These are phyloP conservation scores for Quercus parvula DNA, from an alignment of 306 rosid species.

Conservation along the genomic window DNA sequence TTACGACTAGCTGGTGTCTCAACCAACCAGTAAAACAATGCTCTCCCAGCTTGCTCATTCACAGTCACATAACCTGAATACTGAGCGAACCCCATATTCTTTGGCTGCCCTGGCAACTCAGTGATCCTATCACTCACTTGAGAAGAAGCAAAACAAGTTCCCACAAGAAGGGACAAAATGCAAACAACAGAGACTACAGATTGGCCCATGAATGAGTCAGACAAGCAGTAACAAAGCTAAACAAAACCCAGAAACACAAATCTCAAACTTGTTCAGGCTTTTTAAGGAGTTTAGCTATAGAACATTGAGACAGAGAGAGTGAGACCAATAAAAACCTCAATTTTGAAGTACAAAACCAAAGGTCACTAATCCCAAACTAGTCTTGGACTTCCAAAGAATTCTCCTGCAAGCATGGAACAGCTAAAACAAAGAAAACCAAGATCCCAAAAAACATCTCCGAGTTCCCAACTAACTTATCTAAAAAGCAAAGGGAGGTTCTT, in stretches of 20 bases:
- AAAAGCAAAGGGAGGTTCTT: background rate
- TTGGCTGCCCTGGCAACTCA: slow-evolving; percentile 80
- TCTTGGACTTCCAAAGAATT: slow-evolving; percentile 15
- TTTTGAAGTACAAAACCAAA: background rate
- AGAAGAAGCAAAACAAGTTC: slow-evolving; percentile 43
- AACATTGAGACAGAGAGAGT: background rate
- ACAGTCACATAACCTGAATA: slow-evolving; percentile 91
- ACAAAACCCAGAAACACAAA: slow-evolving; percentile 19
- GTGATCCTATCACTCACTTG: slow-evolving; percentile 67
- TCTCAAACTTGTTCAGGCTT: background rate
- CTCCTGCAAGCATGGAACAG: background rate
- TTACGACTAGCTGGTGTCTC: slow-evolving; percentile 62
- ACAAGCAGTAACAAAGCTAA: background rate
- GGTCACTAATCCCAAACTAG: slow-evolving; percentile 36
- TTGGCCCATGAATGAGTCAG: slow-evolving; percentile 43
- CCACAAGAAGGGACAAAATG: slow-evolving; percentile 39
- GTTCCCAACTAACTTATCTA: background rate
- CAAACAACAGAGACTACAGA: slow-evolving; percentile 32
- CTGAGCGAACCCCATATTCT: slow-evolving; percentile 65
- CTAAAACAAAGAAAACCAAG: background rate
- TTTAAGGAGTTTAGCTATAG: background rate
- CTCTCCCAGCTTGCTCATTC: slow-evolving; percentile 69
- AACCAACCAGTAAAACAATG: slow-evolving; percentile 87
- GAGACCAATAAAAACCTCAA: background rate
- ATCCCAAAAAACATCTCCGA: slow-evolving; percentile 17